phyloP scores from a whole-genome alignment of 2,329 filamentous ascomycete genomes.

The Aspergillus flavus region DNA sequence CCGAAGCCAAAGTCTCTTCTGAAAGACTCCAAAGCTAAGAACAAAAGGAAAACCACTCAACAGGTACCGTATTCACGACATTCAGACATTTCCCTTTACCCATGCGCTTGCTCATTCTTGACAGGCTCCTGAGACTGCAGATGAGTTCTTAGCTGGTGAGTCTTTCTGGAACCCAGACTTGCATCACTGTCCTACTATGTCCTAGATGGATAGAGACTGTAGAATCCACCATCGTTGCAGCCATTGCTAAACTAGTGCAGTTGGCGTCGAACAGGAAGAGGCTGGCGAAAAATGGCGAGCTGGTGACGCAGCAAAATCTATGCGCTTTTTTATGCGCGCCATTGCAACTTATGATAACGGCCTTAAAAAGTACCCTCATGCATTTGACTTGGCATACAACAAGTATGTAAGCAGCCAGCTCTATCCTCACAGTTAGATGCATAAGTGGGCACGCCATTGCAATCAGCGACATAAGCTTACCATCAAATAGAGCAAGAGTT shows the following conservation, averaged over 20 bases:
- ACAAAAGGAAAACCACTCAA: conserved; percentile 43
- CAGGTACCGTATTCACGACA: conserved; percentile 31
- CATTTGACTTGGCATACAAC: conserved; percentile 75
- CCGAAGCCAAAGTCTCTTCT: conserved; percentile 43
- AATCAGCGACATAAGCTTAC: conserved; percentile 14
- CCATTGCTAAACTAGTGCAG: conserved; percentile 31
- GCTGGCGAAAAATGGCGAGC: conserved; percentile 74
- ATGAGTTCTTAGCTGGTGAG: conserved; percentile 67
- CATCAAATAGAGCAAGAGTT: conserved; percentile 60
- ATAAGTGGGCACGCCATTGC: too few relatives aligned
- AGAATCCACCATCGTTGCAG: background rate
- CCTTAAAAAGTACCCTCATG: conserved; percentile 60
- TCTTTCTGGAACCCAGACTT: background rate
- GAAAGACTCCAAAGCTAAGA: conserved; percentile 45
- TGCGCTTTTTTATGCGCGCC: conserved; percentile 62
- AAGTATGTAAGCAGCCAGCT: conserved; percentile 54
- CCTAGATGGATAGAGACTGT: background rate
- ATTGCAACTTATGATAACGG: conserved; percentile 68
- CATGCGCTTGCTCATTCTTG: conserved; percentile 1
- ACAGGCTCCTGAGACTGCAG: conserved; percentile 61
- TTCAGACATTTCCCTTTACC: background rate
- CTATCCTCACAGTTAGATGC: background rate
- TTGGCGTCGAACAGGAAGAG: conserved; percentile 70
- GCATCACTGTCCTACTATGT: background rate
- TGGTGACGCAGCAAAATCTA: conserved; percentile 68